Evolutionary conservation across 495 filamentous ascomycete species (phyloP), one percentile per base, ranked within the genome.

Genomic region (Cryomyces antarcticus): DNA sequence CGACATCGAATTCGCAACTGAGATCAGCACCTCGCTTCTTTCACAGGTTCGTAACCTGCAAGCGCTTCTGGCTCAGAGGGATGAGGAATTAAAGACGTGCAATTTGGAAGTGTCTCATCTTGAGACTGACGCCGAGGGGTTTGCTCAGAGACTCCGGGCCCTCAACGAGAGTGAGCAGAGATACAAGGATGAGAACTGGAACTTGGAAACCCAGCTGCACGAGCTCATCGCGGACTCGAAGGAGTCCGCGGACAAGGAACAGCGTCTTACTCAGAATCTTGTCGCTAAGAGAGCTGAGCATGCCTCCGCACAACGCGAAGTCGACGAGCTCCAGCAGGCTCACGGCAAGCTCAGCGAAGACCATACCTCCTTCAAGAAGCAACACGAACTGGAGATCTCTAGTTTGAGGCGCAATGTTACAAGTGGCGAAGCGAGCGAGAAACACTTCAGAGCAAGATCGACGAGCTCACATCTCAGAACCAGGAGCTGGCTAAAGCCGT

Each of bases 101-200:
- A 78, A 79, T 41, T 54, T 74, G 13, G 82, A 89, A 42, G 81
- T 77, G 50, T 77, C 81, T 4, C 68, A 72, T 43, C 65, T 95
- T 12, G 87, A 94, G 57, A 60, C 79, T 30, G 85, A 95, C 46
- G 75, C 74, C 0, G 83, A 93, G 54, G 72, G 72, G 1, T 73
- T 92, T 45, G 69, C 75, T 43, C 77, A 87, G 55, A 77, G 84
- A 7, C 66, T 95, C 39, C 78, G 78, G 51, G 67, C 67, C 5
- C 64, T 96, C 31, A 86, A 94, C 52, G 89, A 96, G 58, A 92
- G 80, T 52, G 89, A 97, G 61, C 79, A 85, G 57, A 75, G 82
- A 12, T 93, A 87, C 59, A 96, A 94, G 58, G 89, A 97, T 54
- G 88, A 93, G 56, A 97, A 96, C 54, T 97, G 89, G 89, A 82